A percentile compares a stretch with the other conserved stretches of the same genome.
These are phyloP conservation scores for Herpetospermum pedunculosum DNA, from an alignment of 306 rosid species.

Conservation along the genomic window DNA sequence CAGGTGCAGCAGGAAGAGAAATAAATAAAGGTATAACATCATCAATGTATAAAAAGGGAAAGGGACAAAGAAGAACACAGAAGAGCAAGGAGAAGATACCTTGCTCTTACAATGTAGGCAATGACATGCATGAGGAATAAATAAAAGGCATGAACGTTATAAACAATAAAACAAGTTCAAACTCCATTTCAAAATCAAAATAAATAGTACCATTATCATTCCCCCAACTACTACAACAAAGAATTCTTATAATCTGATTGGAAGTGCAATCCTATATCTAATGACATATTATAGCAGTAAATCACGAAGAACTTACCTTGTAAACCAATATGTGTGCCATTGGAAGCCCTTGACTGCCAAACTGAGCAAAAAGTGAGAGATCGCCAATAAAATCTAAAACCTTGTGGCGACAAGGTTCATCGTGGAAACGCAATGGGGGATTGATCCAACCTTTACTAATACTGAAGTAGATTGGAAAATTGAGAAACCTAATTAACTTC, in stretches of 20 bases:
- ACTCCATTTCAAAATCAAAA: background rate
- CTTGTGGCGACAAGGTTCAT: conserved; percentile 92
- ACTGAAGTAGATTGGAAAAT: conserved; percentile 23
- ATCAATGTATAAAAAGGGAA: background rate
- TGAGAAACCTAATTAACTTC: background rate
- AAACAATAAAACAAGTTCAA: background rate
- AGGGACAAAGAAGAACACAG: background rate
- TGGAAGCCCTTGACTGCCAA: conserved; percentile 83
- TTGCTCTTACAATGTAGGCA: background rate
- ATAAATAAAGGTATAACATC: background rate
- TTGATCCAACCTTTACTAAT: conserved; percentile 73
- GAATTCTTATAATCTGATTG: background rate
- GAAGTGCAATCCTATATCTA: background rate
- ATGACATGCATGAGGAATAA: background rate
- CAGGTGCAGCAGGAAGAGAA: background rate
- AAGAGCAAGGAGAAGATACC: background rate
- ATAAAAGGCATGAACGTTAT: background rate
- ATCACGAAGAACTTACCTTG: conserved; percentile 36
- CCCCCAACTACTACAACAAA: background rate
- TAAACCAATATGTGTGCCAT: conserved; percentile 68
- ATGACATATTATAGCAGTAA: background rate
- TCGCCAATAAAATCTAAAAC: conserved; percentile 86
- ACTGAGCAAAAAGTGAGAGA: conserved; percentile 66
- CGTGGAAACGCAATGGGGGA: conserved; percentile 62
- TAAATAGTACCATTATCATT: background rate